phyloP scores from a whole-genome alignment of 1,284 basidiomycete species.

The Grifola frondosa region DNA sequence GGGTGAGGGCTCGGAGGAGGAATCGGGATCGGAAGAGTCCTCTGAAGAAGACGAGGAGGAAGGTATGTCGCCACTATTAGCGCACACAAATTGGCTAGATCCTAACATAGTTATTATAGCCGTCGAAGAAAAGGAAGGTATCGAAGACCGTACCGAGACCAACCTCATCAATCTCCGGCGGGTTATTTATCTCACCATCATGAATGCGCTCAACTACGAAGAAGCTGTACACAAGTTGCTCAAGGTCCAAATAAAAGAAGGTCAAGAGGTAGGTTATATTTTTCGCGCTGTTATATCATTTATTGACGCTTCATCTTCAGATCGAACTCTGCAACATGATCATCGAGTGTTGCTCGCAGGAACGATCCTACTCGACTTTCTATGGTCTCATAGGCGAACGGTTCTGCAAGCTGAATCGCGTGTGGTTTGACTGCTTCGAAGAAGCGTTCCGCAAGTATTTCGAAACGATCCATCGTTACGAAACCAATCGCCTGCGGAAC shows the following conservation, averaged over 20 bases:
- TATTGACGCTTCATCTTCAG: slow-evolving; percentile 38
- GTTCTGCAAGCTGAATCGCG: slow-evolving; percentile 92
- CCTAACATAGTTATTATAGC: slow-evolving; percentile 34
- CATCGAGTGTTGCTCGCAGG: slow-evolving; percentile 99
- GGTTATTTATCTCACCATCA: slow-evolving; percentile 96
- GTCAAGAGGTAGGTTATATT: slow-evolving; percentile 74
- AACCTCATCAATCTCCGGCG: slow-evolving; percentile 94
- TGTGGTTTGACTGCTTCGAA: slow-evolving; percentile 92
- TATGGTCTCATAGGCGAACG: slow-evolving; percentile 96
- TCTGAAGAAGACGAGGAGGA: slow-evolving; percentile 63
- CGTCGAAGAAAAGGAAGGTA: slow-evolving; percentile 79
- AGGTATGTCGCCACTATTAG: slow-evolving; percentile 30
- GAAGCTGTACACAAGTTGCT: slow-evolving; percentile 98
- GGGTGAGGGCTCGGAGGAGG: slow-evolving; percentile 80
- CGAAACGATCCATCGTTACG: slow-evolving; percentile 96
- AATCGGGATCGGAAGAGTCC: slow-evolving; percentile 58
- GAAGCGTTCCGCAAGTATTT: slow-evolving; percentile 90
- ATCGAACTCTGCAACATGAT: slow-evolving; percentile 98
- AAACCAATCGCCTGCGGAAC: slow-evolving; percentile 96
- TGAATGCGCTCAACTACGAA: slow-evolving; percentile 97
- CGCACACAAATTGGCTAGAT: not conserved
- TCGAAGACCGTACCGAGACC: slow-evolving; percentile 93
- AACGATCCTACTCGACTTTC: slow-evolving; percentile 94
- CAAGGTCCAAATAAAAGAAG: slow-evolving; percentile 89
- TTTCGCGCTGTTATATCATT: not conserved